Base-by-base conservation (phyloP, 2,329 filamentous ascomycete species). In the Chaetoscypha palmicola region DNA sequence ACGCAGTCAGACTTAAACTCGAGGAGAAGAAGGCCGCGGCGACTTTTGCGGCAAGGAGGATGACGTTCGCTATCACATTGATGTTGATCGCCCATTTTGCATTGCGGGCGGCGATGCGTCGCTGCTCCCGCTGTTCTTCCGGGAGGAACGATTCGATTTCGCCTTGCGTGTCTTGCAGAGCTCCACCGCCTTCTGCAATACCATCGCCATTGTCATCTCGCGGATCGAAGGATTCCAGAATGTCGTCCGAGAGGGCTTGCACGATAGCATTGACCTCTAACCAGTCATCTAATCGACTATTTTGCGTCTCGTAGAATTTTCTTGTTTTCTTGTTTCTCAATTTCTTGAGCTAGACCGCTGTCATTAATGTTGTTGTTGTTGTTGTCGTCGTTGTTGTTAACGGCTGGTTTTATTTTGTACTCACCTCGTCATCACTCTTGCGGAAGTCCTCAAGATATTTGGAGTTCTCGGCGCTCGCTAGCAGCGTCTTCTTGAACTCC, bases 1-100 rank as follows among this genome's bases (percentile, higher is more conserved):
- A 78, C 3, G 76, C 76, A 31, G 79, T 72, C 16, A 80, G 63
- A 0, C 75, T 78, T 5, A 80, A 68, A 0, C 76, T 79, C n/a
- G 64, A 68, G 2, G 74, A 74, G 52, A 64, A 70, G 34, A 70
- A 63, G 2, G 71, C 70, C 11, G 74, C 74, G 17, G 72, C 58
- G 21, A 68, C 63, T 55, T 79, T 79, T 12, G 70, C 73, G n/a
- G 67, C 59, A 2, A 79, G 64, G 1, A 78, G 65, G 30, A 76
- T 52, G 38, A 78, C 68, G 47, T 79, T 79, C 12, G 74, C 74
- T 10, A 76, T 56, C 3, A 78, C 73, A 47, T 79, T 79, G 58
- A 77, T 67, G 55, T 77, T 76, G 54, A 77, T 76, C 0, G 76
- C 76, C 70, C 72, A 75, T 51, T 66, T 70, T 0, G 75, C 73